Conservation (phyloP, 495 filamentous ascomycete species). For the Penicillium manginii region DNA sequence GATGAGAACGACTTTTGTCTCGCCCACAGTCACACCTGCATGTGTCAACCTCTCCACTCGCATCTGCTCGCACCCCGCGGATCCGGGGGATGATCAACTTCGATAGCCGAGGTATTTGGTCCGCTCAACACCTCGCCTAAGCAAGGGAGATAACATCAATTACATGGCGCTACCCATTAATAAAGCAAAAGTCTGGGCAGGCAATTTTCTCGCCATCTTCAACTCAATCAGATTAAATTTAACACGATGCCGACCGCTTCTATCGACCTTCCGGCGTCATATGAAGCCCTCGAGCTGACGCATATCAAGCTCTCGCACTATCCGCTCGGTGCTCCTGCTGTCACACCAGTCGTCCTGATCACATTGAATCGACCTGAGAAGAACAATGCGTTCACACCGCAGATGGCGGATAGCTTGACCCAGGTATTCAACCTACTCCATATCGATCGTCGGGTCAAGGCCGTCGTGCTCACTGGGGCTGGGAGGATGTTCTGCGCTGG, state of each 20-base stretch:
- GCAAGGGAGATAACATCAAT: no score
- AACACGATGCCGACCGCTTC: not conserved
- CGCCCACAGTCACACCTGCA: no score
- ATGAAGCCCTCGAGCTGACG: constrained; percentile 41
- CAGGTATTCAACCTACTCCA: constrained; percentile 54
- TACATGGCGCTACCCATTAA: not conserved
- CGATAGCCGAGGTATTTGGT: not conserved
- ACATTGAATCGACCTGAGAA: constrained; percentile 57
- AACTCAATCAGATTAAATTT: not conserved
- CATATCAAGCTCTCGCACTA: constrained; percentile 56
- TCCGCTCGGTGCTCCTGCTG: constrained; percentile 41
- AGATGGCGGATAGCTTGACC: constrained; percentile 56
- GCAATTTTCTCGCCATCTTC: not conserved
- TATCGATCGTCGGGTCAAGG: constrained; percentile 54
- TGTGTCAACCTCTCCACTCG: not conserved
- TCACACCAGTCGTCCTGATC: constrained; percentile 56
- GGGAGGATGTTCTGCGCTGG: constrained; percentile 64
- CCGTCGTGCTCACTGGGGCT: constrained; percentile 56
- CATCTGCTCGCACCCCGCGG: not conserved
- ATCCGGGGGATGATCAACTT: not conserved
- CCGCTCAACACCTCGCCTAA: no score
- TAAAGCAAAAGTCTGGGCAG: not conserved
- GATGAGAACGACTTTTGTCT: no score
- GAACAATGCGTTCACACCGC: constrained; percentile 61
- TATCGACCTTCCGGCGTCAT: constrained; percentile 30